These are phyloP conservation scores for Gautieria morchelliformis DNA, from an alignment of 768 basidiomycete species.

Conservation along the genomic window DNA sequence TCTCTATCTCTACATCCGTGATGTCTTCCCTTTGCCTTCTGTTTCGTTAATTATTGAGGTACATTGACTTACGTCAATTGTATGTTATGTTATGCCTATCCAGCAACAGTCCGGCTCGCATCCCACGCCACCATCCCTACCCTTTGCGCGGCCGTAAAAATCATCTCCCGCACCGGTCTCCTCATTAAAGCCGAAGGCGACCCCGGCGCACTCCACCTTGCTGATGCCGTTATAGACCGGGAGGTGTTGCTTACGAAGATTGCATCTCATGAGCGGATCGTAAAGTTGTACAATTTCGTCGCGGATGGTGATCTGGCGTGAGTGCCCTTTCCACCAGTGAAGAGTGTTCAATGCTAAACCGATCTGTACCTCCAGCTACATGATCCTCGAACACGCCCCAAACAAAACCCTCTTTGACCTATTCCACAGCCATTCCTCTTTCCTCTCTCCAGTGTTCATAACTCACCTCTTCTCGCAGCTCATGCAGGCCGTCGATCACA, in stretches of 20 bases:
- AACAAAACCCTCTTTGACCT: not conserved
- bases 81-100: not conserved
- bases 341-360: not conserved
- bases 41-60: not conserved
- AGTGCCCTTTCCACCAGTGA: not conserved
- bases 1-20: too few species aligned
- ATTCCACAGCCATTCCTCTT: not conserved
- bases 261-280: not conserved
- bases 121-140: not conserved
- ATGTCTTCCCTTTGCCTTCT: too few species aligned
- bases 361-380: not conserved
- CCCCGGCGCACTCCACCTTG: not conserved
- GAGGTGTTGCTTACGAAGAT: not conserved
- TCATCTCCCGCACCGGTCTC: not conserved
- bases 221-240: not conserved
- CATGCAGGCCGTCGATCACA: constrained; percentile 96
- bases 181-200: not conserved
- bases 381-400: not conserved
- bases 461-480: constrained; percentile 88
- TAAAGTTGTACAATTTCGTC: not conserved
- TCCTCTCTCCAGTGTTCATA: not conserved
- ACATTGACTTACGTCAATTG: not conserved
- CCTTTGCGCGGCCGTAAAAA: not conserved
- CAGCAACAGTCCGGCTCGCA: not conserved
- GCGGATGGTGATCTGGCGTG: not conserved